Conservation (phyloP, 257 asterid genomes). For the Pogostemon cablin region DNA sequence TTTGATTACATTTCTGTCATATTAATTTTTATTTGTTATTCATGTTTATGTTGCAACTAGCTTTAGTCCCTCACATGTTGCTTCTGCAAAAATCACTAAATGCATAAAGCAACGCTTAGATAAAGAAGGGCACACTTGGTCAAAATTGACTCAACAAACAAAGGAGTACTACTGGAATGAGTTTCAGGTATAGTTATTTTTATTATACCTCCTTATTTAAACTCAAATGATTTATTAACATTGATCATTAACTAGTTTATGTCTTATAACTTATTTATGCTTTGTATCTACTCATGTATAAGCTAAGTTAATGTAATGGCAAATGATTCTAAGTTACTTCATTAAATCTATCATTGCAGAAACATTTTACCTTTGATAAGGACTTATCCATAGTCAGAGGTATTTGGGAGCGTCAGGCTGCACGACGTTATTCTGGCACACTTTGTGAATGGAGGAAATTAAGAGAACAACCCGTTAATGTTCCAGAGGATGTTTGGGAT, state of each 20-base stretch:
- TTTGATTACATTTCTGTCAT: not conserved
- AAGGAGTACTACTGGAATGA: slow-evolving; percentile 9
- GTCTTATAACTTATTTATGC: too few species aligned
- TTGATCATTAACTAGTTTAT: too few species aligned
- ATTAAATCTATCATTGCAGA: not conserved
- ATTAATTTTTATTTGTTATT: not conserved
- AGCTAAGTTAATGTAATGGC: not conserved
- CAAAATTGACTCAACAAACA: not conserved
- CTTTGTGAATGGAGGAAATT: not conserved
- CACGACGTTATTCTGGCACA: not conserved
- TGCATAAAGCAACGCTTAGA: not conserved
- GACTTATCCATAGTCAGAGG: not conserved
- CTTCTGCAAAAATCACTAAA: not conserved
- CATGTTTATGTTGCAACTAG: not conserved
- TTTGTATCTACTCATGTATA: too few species aligned
- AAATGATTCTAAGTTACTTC: not conserved
- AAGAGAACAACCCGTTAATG: not conserved
- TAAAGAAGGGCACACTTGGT: not conserved
- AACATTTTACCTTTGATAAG: not conserved
- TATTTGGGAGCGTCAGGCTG: not conserved
- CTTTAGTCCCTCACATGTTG: not conserved
- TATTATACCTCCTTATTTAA: too few species aligned
- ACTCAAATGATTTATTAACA: too few species aligned
- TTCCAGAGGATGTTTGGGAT: not conserved
- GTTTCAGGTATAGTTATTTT: not conserved